phyloP scores from a whole-genome alignment of 805 yeast genomes.

The Kazachstania bromeliacearum region DNA sequence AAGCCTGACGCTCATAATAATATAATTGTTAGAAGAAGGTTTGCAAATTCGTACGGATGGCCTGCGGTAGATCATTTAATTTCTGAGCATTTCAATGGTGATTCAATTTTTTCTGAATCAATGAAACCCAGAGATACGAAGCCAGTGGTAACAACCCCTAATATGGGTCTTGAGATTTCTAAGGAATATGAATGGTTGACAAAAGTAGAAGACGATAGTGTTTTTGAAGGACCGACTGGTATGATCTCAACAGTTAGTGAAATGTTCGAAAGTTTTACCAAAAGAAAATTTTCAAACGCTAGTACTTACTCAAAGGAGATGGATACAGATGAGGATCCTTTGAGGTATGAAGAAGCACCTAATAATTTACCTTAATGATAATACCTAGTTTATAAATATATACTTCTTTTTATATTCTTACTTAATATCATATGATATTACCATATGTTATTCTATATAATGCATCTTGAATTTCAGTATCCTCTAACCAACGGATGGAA shows the following conservation, averaged over 20 bases:
- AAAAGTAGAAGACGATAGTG: conserved; percentile 21
- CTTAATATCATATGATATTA: conserved; percentile 12
- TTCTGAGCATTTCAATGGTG: conserved; percentile 44
- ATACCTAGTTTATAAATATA: not conserved
- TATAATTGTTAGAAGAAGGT: conserved; percentile 77
- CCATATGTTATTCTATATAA: conserved; percentile 28
- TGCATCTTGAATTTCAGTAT: conserved; percentile 32
- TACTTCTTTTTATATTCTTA: not conserved
- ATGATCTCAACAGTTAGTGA: conserved; percentile 57
- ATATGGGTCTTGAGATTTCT: conserved; percentile 10
- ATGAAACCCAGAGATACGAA: not conserved
- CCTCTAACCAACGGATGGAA: conserved; percentile 16
- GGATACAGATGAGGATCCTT: conserved; percentile 7
- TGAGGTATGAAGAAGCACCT: conserved; percentile 6
- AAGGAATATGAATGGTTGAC: conserved; percentile 45
- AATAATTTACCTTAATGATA: conserved; percentile 5
- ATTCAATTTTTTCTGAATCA: conserved; percentile 1
- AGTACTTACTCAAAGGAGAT: not conserved
- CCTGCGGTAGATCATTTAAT: conserved; percentile 60
- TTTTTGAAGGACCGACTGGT: conserved; percentile 63
- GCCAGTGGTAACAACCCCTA: not conserved
- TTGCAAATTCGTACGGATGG: conserved; percentile 86
- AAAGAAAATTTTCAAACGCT: conserved; percentile 13
- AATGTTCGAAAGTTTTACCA: conserved; percentile 38
- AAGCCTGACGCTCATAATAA: conserved; percentile 94